Evolutionary conservation across 257 asterid species (phyloP), one percentile per base, ranked within the genome.

Genomic region (Thymus mandschuricus): DNA sequence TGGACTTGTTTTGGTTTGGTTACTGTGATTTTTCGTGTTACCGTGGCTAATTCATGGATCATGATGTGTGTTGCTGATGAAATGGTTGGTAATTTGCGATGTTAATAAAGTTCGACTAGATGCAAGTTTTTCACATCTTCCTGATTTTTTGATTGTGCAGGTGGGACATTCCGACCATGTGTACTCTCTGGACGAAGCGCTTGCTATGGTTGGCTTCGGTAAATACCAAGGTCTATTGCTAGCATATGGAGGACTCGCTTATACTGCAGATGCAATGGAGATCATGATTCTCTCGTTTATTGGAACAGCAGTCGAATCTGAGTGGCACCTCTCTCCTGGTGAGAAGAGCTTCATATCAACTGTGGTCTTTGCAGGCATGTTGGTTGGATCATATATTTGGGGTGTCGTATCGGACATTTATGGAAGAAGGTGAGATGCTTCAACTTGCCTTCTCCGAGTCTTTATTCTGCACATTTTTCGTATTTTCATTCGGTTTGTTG

Each of bases 311-410:
- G 85, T 83, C 73, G 80, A 83, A 70, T 69, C 80, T 1, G 75
- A 83, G 80, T 83, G 85, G 85, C 35, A 60, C 49, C 74, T 83
- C 6, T 80, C 88, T 38, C 60, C 88, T 51, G 58, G 67, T 49
- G 79, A 78, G 75, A 76, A 83, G 81, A 81, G 85, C 46, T 38
- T 81, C 63, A 78, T 81, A 72, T 80, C 88, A 31, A 83, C 88
- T 51, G 81, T 75, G 28, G 85, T 83, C 59, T 83, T 83, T 76
- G 82, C 75, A 7, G 85, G 88, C 69, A 83, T 83, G 85, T 64
- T 83, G 35, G 75, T 81, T 49, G 88, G 88, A 60, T 78, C 85
- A 15, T 75, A 43, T 58, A 38, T 67, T 4, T 78, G 85, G 82
- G 85, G 88, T 13, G 35, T 71, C 66, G 28, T 81, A 63, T 78